phyloP scores from a whole-genome alignment of 2,329 filamentous ascomycete species.

The Lasiodiplodia gonubiensis region DNA sequence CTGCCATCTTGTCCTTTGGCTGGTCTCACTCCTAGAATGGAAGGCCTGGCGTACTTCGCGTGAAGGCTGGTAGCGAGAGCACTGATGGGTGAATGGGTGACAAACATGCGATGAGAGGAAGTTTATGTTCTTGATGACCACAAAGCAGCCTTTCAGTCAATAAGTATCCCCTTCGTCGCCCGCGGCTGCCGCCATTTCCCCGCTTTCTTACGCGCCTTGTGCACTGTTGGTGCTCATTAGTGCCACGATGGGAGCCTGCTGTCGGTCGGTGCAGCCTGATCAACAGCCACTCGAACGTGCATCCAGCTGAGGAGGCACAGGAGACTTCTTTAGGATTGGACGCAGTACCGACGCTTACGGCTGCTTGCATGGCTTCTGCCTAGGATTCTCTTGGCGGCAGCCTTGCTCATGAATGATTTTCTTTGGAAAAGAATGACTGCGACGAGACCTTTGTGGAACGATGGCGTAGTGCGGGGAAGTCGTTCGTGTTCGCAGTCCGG shows the following conservation, averaged over 20 bases:
- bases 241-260: conserved; percentile 4
- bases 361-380: background rate
- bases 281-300: background rate
- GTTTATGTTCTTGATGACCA: background rate
- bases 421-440: background rate
- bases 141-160: background rate
- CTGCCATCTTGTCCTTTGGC: background rate
- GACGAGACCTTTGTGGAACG: background rate
- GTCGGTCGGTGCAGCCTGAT: background rate
- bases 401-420: background rate
- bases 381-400: background rate
- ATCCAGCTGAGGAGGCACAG: background rate
- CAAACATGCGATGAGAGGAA: background rate
- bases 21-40: background rate
- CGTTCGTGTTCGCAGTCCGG: background rate
- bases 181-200: background rate
- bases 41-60: background rate
- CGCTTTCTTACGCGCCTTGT: background rate
- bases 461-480: background rate
- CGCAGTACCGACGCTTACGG: background rate
- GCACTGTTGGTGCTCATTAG: background rate
- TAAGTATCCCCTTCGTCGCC: background rate
- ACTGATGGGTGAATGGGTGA: background rate
- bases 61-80: background rate
- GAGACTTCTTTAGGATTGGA: background rate